A percentile compares a stretch with the other conserved stretches of the same genome.
Evolutionary conservation across 805 yeast species (phyloP).

Genomic region (Phaffomyces thermotolerans): DNA sequence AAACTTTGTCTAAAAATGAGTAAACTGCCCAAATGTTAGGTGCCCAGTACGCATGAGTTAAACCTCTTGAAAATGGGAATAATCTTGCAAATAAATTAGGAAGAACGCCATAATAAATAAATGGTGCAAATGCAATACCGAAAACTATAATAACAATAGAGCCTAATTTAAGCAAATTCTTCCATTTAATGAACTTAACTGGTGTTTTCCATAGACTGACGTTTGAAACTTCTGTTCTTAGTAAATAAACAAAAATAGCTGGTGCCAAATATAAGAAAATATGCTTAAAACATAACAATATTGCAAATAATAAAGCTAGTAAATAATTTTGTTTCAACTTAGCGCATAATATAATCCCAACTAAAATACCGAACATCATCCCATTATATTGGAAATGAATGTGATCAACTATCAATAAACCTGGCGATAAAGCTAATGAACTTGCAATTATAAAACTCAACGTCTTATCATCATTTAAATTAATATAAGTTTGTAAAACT

Average conservation of each 20-base stretch:
- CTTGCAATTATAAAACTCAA: conserved; percentile 68
- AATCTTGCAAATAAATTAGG: conserved; percentile 62
- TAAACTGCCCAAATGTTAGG: conserved; percentile 97
- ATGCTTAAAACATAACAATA: conserved; percentile 86
- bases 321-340: conserved; percentile 45
- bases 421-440: conserved; percentile 82
- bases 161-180: conserved; percentile 54
- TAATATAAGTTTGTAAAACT: conserved; percentile 65
- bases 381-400: conserved; percentile 97
- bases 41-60: conserved; percentile 99
- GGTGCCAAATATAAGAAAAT: conserved; percentile 92
- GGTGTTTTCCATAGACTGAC: conserved; percentile 22
- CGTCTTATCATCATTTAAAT: conserved; percentile 35
- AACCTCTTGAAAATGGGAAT: conserved; percentile 90
- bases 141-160: conserved; percentile 55
- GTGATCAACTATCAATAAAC: conserved; percentile 84
- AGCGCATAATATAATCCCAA: conserved; percentile 68
- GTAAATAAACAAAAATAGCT: conserved; percentile 74
- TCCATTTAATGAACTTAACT: conserved; percentile 42
- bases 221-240: conserved; percentile 64
- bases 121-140: conserved; percentile 70
- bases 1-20: conserved; percentile 69
- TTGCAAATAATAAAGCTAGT: conserved; percentile 66
- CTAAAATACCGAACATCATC: conserved; percentile 77
- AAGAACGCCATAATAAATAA: conserved; percentile 46